Evolutionary conservation across 2,329 filamentous ascomycete species (phyloP).

Genomic region (Nakataea oryzae): DNA sequence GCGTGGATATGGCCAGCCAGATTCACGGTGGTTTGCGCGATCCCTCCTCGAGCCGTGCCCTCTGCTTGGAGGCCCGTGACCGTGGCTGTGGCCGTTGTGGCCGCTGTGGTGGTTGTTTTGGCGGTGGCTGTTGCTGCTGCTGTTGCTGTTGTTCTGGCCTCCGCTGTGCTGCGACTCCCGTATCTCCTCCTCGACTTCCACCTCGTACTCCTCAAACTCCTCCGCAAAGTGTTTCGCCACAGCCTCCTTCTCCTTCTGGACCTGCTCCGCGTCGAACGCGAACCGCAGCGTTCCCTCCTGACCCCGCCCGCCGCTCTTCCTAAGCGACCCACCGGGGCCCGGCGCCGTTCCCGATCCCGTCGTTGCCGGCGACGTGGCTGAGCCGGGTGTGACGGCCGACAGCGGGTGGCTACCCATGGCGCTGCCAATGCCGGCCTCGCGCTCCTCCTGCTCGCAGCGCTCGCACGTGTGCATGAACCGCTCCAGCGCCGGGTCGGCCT

Average conservation of each 20-base stretch:
- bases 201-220: constrained; percentile 66
- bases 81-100: constrained; percentile 1
- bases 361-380: constrained; percentile 27
- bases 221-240: constrained; percentile 61
- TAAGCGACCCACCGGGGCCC: constrained; percentile 17
- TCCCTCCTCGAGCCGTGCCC: constrained; percentile 5
- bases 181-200: constrained; percentile 62
- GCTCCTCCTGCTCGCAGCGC: constrained; percentile 33
- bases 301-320: constrained; percentile 17
- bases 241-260: constrained; percentile 57
- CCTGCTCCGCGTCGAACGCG: constrained; percentile 72
- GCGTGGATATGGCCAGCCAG: neutral
- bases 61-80: neutral
- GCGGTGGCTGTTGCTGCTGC: constrained; percentile 8
- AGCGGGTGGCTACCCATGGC: constrained; percentile 13
- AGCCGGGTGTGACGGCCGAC: constrained; percentile 19
- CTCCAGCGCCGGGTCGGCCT: constrained; percentile 44
- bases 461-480: constrained; percentile 54
- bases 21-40: constrained; percentile 1
- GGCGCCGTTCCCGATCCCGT: constrained; percentile 21
- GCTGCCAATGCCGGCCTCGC: constrained; percentile 6
- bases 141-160: constrained; percentile 2
- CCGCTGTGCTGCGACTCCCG: constrained; percentile 19
- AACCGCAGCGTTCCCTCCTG: constrained; percentile 75
- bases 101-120: constrained; percentile 7